Conservation (phyloP, 2,329 filamentous ascomycete genomes). For the Alternaria novae-zelandiae region DNA sequence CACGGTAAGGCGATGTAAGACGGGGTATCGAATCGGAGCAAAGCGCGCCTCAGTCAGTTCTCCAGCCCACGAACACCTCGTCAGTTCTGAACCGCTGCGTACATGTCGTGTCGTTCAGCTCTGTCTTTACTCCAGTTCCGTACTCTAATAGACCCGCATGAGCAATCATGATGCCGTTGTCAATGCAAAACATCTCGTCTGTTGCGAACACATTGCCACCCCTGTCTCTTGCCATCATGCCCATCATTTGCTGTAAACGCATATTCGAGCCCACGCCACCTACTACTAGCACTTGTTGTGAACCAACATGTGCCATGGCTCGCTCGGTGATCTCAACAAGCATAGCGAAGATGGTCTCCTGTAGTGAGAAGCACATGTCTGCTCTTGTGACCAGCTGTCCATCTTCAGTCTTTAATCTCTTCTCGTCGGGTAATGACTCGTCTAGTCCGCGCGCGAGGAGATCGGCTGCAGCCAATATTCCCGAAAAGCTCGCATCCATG, state of each 20-base stretch:
- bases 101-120: constrained; percentile 78
- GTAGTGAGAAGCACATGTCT: constrained; percentile 91
- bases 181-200: constrained; percentile 97
- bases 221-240: constrained; percentile 85
- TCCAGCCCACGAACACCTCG: constrained; percentile 58
- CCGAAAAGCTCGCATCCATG: constrained; percentile 97
- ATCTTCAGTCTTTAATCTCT: constrained; percentile 50
- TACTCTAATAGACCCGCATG: constrained; percentile 90
- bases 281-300: constrained; percentile 88
- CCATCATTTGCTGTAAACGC: constrained; percentile 98
- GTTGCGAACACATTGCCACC: constrained; percentile 93
- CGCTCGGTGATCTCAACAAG: constrained; percentile 97
- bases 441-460: constrained; percentile 73
- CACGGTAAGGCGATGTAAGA: background rate
- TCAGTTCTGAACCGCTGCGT: constrained; percentile 60
- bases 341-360: constrained; percentile 97
- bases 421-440: constrained; percentile 47
- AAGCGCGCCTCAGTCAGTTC: constrained; percentile 40
- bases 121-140: constrained; percentile 77
- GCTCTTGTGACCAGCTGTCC: constrained; percentile 73
- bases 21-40: constrained; percentile 17
- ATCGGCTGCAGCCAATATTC: constrained; percentile 85
- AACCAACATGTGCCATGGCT: constrained; percentile 97
- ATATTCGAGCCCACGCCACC: constrained; percentile 96
- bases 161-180: constrained; percentile 99